Base-by-base conservation (phyloP, 805 yeast genomes). In the Sugiyamaella floridensis region DNA sequence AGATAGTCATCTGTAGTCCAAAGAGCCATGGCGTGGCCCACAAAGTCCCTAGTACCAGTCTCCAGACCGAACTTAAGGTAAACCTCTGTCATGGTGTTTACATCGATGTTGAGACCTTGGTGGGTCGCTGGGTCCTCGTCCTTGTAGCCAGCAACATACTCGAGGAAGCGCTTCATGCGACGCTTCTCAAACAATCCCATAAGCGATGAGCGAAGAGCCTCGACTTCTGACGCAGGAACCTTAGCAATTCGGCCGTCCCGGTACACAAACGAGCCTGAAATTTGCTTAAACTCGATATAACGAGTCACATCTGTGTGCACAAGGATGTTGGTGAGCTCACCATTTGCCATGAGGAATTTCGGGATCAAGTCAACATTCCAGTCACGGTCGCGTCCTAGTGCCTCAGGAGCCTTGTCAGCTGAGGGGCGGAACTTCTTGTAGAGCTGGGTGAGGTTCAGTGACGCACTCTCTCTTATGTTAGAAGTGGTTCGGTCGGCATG, bases 361-460 rank as follows among this genome's bases (percentile, higher is more conserved):
- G 99, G 99, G 64, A 93, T 89, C 71, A 93, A 77, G 68, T 93
- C 99, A 49, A 93, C 93, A 71, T 95, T 89, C 97, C 98, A 93
- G 69, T 93, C 98, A 58, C 98, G 80, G 65, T 89, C 96, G 64
- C 95, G 82, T 49, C 99, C 98, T 57, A 83, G 79, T 57, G 80
- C 77, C 18, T 75, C 76, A 14, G 63, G 63, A 56, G 83, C 85
- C 42, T 88, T 84, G 37, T 32, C 37, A 57, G 82, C 86, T 48
- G 79, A 75, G 32, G 97, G 96, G 67, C 89, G 88, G 77, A 89
- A 90, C 72, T 90, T 90, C 60, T 77, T 71, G 75, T 87, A 93
- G 53, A 86, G 72, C 71, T 85, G 71, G 47, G 67, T 57, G 45
- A 69, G 61, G 48, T 60, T 66, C 40, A 69, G 58, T 15, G 70